Percentiles rank a stretch among this genome's conserved stretches.
Evolutionary conservation across 2,329 filamentous ascomycete genomes (phyloP).

Genomic region (Nothopassalora personata): DNA sequence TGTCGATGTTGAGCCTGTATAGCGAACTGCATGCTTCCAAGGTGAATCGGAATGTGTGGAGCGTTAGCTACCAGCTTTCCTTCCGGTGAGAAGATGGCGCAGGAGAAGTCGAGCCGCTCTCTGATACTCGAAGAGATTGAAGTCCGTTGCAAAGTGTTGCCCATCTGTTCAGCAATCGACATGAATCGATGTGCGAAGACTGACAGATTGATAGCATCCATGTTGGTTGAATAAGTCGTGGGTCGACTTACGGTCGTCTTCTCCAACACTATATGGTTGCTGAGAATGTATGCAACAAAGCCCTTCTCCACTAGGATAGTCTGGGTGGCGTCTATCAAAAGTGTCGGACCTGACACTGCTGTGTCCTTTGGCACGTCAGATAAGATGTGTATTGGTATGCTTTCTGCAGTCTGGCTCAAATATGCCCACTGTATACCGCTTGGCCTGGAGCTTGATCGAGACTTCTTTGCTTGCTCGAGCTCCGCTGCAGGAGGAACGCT

Average conservation of each 20-base stretch:
- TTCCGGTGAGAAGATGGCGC: slow-evolving; percentile 40
- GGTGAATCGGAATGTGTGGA: slow-evolving; percentile 40
- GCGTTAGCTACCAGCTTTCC: slow-evolving; percentile 42
- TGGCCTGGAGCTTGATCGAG: neutral
- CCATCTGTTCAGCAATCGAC: slow-evolving; percentile 57
- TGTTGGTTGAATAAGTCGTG: slow-evolving; percentile 48
- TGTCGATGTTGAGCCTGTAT: slow-evolving; percentile 37
- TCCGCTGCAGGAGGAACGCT: neutral
- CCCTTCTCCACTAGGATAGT: slow-evolving; percentile 42
- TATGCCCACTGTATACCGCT: neutral
- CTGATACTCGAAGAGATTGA: slow-evolving; percentile 49
- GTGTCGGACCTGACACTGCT: slow-evolving; percentile 28
- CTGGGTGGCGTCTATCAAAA: slow-evolving; percentile 41
- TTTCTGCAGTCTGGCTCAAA: neutral
- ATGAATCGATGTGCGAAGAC: slow-evolving; percentile 56
- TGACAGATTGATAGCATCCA: slow-evolving; percentile 52
- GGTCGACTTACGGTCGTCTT: slow-evolving; percentile 41
- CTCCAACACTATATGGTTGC: slow-evolving; percentile 40
- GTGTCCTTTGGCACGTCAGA: slow-evolving; percentile 10
- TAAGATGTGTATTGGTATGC: neutral
- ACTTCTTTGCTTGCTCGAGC: neutral
- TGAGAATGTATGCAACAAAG: slow-evolving; percentile 34
- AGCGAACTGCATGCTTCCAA: slow-evolving; percentile 41
- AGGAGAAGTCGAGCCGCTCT: slow-evolving; percentile 42
- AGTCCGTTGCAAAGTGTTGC: slow-evolving; percentile 52